Evolutionary conservation across 305 asterid genomes (phyloP).

Genomic region (Fraxinus velutina): DNA sequence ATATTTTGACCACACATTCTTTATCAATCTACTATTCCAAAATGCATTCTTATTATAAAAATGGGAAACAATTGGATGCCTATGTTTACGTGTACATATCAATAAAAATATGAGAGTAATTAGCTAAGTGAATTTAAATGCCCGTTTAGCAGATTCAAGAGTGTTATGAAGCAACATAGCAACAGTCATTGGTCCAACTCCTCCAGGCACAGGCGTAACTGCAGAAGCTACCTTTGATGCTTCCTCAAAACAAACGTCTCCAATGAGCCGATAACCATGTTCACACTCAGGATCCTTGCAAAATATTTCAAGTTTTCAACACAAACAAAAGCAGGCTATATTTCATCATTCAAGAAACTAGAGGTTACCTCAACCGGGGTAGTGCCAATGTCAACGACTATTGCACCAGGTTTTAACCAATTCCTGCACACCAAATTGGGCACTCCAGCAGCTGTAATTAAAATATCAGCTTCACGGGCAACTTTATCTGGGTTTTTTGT

Average conservation of each 20-base stretch:
- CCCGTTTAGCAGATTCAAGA: constrained; percentile 69
- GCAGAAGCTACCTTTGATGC: constrained; percentile 71
- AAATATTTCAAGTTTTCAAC: not conserved
- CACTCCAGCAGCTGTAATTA: constrained; percentile 80
- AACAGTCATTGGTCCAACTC: constrained; percentile 96
- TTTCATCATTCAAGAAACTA: constrained; percentile 4
- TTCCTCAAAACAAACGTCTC: constrained; percentile 86
- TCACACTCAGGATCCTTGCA: constrained; percentile 59
- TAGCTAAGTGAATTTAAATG: constrained; percentile 33
- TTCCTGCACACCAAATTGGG: constrained; percentile 76
- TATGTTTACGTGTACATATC: not conserved
- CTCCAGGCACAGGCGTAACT: constrained; percentile 93
- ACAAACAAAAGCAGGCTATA: constrained; percentile 1
- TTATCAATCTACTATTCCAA: no score
- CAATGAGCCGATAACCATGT: constrained; percentile 67
- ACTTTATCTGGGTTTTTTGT: constrained; percentile 62
- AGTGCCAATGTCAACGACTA: constrained; percentile 81
- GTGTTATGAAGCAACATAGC: constrained; percentile 93
- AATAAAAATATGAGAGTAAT: not conserved
- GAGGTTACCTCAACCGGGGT: constrained; percentile 64
- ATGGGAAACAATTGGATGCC: not conserved
- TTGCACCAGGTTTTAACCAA: constrained; percentile 95
- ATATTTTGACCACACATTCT: no score
- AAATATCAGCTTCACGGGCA: constrained; percentile 81
- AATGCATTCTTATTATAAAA: no score